Evolutionary conservation across 768 basidiomycete species (phyloP).

Genomic region (Rhodotorula taiwanensis): DNA sequence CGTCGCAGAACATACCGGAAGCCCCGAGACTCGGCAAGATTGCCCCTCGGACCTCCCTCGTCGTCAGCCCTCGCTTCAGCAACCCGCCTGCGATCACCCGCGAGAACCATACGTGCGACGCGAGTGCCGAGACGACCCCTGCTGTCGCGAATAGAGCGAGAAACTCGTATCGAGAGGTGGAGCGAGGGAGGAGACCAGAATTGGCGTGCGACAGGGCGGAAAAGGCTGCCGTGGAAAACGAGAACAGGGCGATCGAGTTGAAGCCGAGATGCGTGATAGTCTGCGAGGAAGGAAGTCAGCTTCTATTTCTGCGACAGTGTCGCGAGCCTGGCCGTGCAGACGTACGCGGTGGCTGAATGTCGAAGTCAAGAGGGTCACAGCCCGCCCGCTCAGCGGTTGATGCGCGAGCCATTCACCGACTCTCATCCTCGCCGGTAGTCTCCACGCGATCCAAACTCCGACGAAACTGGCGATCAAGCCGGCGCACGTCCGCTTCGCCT

Average conservation of each 20-base stretch:
- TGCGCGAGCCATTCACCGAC: slow-evolving; percentile 18
- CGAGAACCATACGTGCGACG: slow-evolving; percentile 28
- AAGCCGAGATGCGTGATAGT: slow-evolving; percentile 32
- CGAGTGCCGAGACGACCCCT: slow-evolving; percentile 28
- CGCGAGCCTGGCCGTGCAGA: too few species aligned
- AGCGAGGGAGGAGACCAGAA: slow-evolving; percentile 24
- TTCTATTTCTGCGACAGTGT: accelerated
- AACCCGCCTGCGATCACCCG: slow-evolving; percentile 17
- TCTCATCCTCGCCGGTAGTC: not conserved
- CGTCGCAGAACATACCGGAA: slow-evolving; percentile 14
- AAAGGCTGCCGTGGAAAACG: slow-evolving; percentile 17
- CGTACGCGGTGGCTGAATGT: slow-evolving; percentile 34
- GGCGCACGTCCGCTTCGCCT: slow-evolving; percentile 25
- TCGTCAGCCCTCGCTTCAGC: not conserved
- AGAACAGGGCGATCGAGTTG: slow-evolving; percentile 34
- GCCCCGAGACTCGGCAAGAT: slow-evolving; percentile 26
- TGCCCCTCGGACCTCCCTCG: not conserved
- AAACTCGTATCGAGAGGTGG: slow-evolving; percentile 36
- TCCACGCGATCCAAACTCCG: slow-evolving; percentile 23
- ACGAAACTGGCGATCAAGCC: slow-evolving; percentile 19
- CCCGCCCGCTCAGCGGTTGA: slow-evolving; percentile 16
- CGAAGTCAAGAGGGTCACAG: slow-evolving; percentile 25
- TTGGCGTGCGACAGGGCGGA: slow-evolving; percentile 2
- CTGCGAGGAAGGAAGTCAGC: not conserved
- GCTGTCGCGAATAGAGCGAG: slow-evolving; percentile 35